Base-by-base conservation (phyloP, 768 basidiomycete species). In the Mycena indigotica region DNA sequence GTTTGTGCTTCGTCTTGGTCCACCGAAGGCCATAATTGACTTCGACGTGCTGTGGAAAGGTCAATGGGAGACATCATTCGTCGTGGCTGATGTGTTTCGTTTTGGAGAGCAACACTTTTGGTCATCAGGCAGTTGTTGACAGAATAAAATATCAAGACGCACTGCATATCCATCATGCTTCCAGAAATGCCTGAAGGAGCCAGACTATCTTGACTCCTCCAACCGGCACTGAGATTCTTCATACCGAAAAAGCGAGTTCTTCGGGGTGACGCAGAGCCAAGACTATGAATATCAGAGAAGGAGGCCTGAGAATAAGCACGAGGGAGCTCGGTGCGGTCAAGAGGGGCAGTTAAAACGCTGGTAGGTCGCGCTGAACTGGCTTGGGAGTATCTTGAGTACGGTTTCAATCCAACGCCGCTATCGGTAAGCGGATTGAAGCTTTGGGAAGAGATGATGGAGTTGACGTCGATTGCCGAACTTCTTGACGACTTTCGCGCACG, bases 161-260 rank as follows among this genome's bases (percentile, higher is more conserved):
- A 93, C 91, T 94, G 92, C 92, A 94, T 93, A 70, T 93, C 89
- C 62, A 93, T 74, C 90, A 94, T 92, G 66, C 92, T 94, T 52
- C 92, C 92, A 3, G 88, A 88, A 68, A 88, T 80, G 6, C 88
- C 89, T 26, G 91, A 90, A n/a, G 83, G 80, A 1, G 90, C 88
- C 35, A 94, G 74, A 69, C 91, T 93, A 56, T 91, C 89, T 65
- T 88, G 88, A 67, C 90, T 93, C 63, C 83, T 78, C 85, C 87
- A 91, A 13, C 86, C 86, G 21, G 84, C 73, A 56, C 84, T 86
- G 44, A 88, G 75, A 63, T 89, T 89, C 70, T 78, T 85, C 68
- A 87, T 81, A 6, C 87, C 88, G 64, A 93, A 89, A 80, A 94
- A 93, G 52, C 86, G 82, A 3, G 86, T 83, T 26, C 87, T 82